phyloP scores from a whole-genome alignment of 257 asterid genomes.

The Lantana camara region DNA sequence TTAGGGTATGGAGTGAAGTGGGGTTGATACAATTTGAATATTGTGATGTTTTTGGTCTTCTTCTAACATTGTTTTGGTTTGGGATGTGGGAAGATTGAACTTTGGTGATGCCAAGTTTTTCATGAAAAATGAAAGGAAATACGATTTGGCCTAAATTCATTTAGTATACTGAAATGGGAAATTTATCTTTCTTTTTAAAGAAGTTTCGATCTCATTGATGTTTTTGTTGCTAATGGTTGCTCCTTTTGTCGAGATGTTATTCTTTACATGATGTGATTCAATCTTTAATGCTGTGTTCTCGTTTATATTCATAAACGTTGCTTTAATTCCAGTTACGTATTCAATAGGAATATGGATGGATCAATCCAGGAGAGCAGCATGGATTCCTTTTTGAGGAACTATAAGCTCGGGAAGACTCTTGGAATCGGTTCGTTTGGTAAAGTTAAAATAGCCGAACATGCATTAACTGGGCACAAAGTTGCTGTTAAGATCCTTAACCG shows the following conservation, averaged over 20 bases:
- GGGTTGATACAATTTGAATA: not conserved
- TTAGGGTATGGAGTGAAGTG: conserved; percentile 28
- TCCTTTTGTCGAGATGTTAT: not conserved
- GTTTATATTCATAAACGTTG: not conserved
- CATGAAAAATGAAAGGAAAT: too few relatives aligned
- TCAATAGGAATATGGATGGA: conserved; percentile 71
- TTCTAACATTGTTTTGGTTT: not conserved
- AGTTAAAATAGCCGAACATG: conserved; percentile 89
- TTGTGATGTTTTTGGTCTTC: conserved; percentile 2
- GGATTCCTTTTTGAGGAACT: conserved; percentile 73
- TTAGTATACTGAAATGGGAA: conserved; percentile 4
- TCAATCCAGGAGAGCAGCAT: conserved; percentile 58
- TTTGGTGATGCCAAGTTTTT: not conserved
- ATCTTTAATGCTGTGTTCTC: conserved; percentile 1
- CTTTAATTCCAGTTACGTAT: conserved; percentile 14
- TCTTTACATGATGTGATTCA: not conserved
- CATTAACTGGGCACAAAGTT: conserved; percentile 79
- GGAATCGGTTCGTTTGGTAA: conserved; percentile 93
- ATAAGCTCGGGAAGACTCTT: conserved; percentile 90
- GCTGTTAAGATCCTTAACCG: conserved; percentile 95
- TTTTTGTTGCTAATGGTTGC: conserved; percentile 3
- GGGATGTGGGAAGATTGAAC: conserved; percentile 11
- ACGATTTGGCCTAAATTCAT: conserved; percentile 10
- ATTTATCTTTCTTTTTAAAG: not conserved
- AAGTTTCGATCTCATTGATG: conserved; percentile 4